Evolutionary conservation across 352 stramenopile species (phyloP).

Genomic region (Pseudoperonospora humuli): DNA sequence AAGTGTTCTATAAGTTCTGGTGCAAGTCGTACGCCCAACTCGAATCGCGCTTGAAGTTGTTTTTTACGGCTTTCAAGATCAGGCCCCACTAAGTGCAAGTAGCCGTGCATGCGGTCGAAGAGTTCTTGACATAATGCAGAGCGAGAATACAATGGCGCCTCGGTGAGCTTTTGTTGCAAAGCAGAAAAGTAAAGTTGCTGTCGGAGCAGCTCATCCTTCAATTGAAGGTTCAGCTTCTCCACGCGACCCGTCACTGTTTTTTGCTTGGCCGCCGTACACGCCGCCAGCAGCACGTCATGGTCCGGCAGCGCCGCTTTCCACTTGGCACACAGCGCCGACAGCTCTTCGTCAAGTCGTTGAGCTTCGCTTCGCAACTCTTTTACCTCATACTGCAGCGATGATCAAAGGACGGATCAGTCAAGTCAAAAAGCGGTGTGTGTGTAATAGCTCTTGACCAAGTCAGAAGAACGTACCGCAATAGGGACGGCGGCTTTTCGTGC

Average conservation of each 20-base stretch:
- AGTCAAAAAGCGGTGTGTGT: not conserved
- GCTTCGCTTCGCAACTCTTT: slow-evolving; percentile 35
- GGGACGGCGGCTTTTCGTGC: slow-evolving; percentile 20
- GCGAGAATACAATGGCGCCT: slow-evolving; percentile 34
- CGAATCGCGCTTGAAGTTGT: slow-evolving; percentile 29
- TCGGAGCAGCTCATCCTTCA: slow-evolving; percentile 42
- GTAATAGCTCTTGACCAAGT: not conserved
- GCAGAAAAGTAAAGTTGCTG: slow-evolving; percentile 53
- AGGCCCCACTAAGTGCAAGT: slow-evolving; percentile 17
- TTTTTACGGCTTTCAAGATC: slow-evolving; percentile 11
- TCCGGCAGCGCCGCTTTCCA: slow-evolving; percentile 35
- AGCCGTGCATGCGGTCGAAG: slow-evolving; percentile 36
- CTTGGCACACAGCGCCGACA: slow-evolving; percentile 30
- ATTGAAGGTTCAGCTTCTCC: slow-evolving; percentile 36
- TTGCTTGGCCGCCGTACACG: slow-evolving; percentile 43
- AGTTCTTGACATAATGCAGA: slow-evolving; percentile 27
- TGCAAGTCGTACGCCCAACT: slow-evolving; percentile 20
- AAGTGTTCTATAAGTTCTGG: slow-evolving; percentile 31
- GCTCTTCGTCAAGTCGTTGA: slow-evolving; percentile 25
- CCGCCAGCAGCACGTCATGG: slow-evolving; percentile 25
- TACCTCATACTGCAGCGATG: slow-evolving; percentile 35
- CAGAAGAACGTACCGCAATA: slow-evolving; percentile 11
- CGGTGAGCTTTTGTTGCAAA: slow-evolving; percentile 34
- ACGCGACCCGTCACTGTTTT: slow-evolving; percentile 38
- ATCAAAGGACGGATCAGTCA: slow-evolving; percentile 1